Percentiles rank a stretch among this genome's conserved stretches.
Conservation (phyloP, 345 rosid species). For the Murraya koenigii region DNA sequence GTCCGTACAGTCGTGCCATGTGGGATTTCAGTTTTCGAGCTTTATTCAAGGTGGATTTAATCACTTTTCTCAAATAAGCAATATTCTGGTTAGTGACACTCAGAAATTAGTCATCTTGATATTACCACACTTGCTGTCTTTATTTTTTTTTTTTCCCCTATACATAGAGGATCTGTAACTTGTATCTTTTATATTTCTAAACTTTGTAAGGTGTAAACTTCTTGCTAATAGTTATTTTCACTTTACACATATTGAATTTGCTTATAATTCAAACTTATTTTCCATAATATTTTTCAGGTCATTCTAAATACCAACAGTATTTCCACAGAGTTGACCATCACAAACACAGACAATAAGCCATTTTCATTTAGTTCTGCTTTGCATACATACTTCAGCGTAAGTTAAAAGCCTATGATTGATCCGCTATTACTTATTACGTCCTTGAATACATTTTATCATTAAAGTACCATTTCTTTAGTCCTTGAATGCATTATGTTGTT, state of each 20-base stretch:
- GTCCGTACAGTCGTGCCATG: conserved; percentile 82
- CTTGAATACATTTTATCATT: not conserved
- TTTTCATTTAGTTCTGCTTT: conserved; percentile 79
- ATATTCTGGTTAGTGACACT: not conserved
- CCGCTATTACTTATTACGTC: not conserved
- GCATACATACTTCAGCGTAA: conserved; percentile 86
- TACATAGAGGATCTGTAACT: not conserved
- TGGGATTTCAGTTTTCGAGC: conserved; percentile 94
- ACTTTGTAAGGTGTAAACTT: not conserved
- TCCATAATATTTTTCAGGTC: conserved; percentile 43
- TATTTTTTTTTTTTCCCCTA: not conserved
- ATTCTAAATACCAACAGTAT: conserved; percentile 57
- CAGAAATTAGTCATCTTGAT: not conserved
- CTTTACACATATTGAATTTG: not conserved
- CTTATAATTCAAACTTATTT: conserved; percentile 15
- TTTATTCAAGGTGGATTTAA: conserved; percentile 54
- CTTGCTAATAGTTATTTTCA: not conserved
- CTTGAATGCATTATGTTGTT: not conserved
- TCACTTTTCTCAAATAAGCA: conserved; percentile 5
- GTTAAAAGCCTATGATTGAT: not conserved
- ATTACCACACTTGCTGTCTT: not conserved
- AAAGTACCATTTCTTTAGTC: too few species aligned
- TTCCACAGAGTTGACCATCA: conserved; percentile 69
- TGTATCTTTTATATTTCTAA: not conserved
- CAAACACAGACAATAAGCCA: conserved; percentile 72